phyloP scores from a whole-genome alignment of 2,329 filamentous ascomycete species.

The Fonsecaea erecta region DNA sequence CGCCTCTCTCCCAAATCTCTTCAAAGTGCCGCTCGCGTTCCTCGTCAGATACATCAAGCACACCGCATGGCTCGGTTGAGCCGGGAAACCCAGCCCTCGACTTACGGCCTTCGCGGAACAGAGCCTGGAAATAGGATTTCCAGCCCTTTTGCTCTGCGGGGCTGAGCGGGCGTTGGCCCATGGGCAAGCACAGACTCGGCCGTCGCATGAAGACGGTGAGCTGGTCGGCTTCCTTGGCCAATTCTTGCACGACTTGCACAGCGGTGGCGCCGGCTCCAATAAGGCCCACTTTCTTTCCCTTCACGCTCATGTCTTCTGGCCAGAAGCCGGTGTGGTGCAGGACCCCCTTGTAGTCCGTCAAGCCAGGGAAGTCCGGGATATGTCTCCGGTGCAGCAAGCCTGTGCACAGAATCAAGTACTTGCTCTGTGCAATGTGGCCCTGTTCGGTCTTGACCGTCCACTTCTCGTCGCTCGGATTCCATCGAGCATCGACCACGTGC shows the following conservation, averaged over 20 bases:
- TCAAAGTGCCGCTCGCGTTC: conserved; percentile 54
- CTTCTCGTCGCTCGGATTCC: conserved; percentile 38
- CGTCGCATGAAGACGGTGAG: conserved; percentile 65
- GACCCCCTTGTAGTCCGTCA: conserved; percentile 63
- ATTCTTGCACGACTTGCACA: conserved; percentile 67
- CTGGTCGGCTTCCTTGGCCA: conserved; percentile 57
- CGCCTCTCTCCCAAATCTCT: conserved; percentile 55
- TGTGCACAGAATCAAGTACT: conserved; percentile 31
- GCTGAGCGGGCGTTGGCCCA: conserved; percentile 58
- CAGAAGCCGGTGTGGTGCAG: conserved; percentile 66
- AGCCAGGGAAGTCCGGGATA: conserved; percentile 64
- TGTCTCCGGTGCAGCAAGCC: conserved; percentile 55
- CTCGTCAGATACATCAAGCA: conserved; percentile 27
- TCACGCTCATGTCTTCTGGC: conserved; percentile 61
- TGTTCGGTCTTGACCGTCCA: conserved; percentile 50
- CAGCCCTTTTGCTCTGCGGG: conserved; percentile 58
- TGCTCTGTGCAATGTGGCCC: conserved; percentile 38
- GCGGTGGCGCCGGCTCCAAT: conserved; percentile 69
- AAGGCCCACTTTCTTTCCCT: conserved; percentile 64
- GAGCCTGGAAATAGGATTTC: conserved; percentile 51
- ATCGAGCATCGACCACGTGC: conserved; percentile 45
- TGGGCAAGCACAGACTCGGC: conserved; percentile 67
- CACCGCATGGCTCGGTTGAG: conserved; percentile 55
- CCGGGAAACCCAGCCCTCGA: conserved; percentile 65
- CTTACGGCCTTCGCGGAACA: conserved; percentile 58